Conservation (phyloP, 495 filamentous ascomycete species). For the Daldinia childiae region DNA sequence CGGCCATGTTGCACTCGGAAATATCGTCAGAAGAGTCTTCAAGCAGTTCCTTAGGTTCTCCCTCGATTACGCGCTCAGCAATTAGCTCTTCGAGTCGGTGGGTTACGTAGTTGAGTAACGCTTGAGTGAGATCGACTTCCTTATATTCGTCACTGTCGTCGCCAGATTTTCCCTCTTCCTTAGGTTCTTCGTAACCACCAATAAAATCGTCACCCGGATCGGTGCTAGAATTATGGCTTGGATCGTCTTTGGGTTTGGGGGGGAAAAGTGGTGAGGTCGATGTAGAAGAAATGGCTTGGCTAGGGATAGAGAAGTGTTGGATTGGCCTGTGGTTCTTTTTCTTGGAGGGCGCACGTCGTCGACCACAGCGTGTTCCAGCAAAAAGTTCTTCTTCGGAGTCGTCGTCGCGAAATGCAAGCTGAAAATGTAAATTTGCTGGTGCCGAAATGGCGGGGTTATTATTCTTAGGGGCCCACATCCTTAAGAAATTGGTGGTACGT, state of each 20-base stretch:
- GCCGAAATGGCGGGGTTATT: conserved; percentile 10
- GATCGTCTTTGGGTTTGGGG: neutral
- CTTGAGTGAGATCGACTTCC: neutral
- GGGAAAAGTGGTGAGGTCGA: neutral
- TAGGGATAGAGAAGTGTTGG: neutral
- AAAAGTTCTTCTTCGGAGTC: neutral
- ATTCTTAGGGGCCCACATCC: conserved; percentile 1
- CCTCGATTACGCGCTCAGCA: neutral
- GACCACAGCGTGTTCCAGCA: neutral
- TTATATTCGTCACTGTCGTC: neutral
- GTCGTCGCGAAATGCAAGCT: neutral
- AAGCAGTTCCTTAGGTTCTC: neutral
- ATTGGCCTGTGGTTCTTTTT: neutral
- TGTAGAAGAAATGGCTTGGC: neutral
- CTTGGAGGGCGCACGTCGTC: neutral
- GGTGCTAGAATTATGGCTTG: neutral
- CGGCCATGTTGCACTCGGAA: conserved; percentile 12
- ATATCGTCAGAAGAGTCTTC: neutral
- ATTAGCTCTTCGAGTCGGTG: neutral
- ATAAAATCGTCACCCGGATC: neutral
- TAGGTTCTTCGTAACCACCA: neutral
- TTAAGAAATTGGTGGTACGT: neutral
- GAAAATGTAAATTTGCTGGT: conserved; percentile 9
- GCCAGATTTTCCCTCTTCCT: neutral
- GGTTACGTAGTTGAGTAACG: neutral